phyloP scores from a whole-genome alignment of 768 basidiomycete genomes.

The Pleurotus cornucopiae region DNA sequence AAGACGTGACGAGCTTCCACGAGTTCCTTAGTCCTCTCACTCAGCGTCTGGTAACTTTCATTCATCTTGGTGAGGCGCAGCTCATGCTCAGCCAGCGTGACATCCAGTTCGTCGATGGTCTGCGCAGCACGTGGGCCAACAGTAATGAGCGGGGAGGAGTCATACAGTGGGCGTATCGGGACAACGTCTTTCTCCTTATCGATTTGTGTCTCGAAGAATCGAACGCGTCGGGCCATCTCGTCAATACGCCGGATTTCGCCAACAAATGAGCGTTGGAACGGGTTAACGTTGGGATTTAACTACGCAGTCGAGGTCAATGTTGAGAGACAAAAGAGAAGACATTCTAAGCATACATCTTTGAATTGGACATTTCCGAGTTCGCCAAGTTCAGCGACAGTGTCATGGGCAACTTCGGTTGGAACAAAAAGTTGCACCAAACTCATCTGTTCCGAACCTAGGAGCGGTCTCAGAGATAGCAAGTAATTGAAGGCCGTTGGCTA shows the following conservation, averaged over 20 bases:
- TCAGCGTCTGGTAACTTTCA: constrained; percentile 83
- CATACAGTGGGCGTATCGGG: constrained; percentile 79
- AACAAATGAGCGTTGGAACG: constrained; percentile 98
- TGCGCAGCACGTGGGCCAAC: constrained; percentile 92
- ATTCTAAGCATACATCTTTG: constrained; percentile 70
- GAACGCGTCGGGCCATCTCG: constrained; percentile 92
- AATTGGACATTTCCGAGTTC: constrained; percentile 96
- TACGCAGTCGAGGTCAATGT: constrained; percentile 25
- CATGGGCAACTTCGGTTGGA: constrained; percentile 95
- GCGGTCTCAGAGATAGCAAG: constrained; percentile 12
- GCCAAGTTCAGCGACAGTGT: constrained; percentile 92
- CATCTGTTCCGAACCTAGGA: constrained; percentile 92
- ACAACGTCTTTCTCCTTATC: constrained; percentile 80
- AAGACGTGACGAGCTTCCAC: constrained; percentile 94
- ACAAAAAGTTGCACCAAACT: constrained; percentile 96
- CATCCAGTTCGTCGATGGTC: constrained; percentile 89
- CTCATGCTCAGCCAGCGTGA: constrained; percentile 85
- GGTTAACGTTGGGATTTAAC: constrained; percentile 93
- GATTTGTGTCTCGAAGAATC: constrained; percentile 86
- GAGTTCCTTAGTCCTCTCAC: constrained; percentile 81
- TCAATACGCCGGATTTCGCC: constrained; percentile 93
- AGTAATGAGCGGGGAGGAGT: constrained; percentile 82
- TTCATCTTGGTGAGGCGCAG: constrained; percentile 85
- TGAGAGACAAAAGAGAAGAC: not conserved
- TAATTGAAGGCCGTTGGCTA: constrained; percentile 11